Conservation (phyloP, 352 stramenopile genomes). For the Globisporangium sylvaticum region DNA sequence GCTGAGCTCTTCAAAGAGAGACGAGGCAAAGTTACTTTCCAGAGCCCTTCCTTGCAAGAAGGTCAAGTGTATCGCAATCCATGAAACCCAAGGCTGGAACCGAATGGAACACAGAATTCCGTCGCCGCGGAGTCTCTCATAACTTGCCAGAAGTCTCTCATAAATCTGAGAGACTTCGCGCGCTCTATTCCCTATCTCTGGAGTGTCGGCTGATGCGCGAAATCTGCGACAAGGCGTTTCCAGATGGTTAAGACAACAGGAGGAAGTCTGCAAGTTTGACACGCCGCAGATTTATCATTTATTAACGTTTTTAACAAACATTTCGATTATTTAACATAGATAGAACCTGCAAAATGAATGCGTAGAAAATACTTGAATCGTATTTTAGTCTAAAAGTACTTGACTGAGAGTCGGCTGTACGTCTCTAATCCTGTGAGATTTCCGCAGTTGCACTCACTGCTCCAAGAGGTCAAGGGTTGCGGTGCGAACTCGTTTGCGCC, state of each 20-base stretch:
- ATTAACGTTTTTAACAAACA: not conserved
- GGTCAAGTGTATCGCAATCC: too few species aligned
- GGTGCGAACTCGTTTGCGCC: not conserved
- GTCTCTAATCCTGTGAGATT: not conserved
- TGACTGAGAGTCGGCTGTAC: not conserved
- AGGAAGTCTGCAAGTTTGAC: too few species aligned
- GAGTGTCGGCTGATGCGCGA: not conserved
- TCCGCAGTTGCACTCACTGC: not conserved
- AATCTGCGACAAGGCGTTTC: not conserved
- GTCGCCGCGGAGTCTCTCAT: too few species aligned
- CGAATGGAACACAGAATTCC: too few species aligned
- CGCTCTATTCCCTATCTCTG: too few species aligned
- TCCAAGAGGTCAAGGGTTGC: not conserved
- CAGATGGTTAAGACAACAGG: not conserved
- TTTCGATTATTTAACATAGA: not conserved
- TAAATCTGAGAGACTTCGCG: not conserved
- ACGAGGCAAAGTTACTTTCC: too few species aligned
- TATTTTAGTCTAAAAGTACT: not conserved
- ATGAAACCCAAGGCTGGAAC: too few species aligned
- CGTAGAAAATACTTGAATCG: not conserved
- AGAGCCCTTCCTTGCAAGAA: too few species aligned
- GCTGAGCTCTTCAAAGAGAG: too few species aligned
- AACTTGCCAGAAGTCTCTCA: not conserved
- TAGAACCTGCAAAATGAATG: not conserved
- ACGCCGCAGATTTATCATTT: not conserved